A percentile compares a stretch with the other conserved stretches of the same genome.
phyloP scores from a whole-genome alignment of 345 rosid species.

The Corchorus olitorius region DNA sequence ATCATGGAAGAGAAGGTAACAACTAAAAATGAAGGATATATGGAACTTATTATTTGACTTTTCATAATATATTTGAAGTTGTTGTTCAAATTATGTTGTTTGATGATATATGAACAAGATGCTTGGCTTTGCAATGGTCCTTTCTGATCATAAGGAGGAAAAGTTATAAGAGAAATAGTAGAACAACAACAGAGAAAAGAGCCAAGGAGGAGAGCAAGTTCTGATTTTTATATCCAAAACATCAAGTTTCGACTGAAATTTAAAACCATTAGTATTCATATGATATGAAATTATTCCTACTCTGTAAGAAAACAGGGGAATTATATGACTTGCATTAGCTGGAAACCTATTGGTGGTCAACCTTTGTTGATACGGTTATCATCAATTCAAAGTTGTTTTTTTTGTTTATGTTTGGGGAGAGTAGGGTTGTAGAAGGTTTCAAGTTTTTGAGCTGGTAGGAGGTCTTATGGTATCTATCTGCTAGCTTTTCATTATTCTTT shows the following conservation, averaged over 20 bases:
- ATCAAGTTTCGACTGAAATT: not conserved
- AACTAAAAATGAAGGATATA: not conserved
- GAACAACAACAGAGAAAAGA: not conserved
- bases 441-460: not conserved
- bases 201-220: not conserved
- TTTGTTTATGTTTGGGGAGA: not conserved
- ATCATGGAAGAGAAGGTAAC: conserved; percentile 18
- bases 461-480: not conserved
- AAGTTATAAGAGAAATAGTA: not conserved
- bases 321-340: not conserved
- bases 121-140: not conserved
- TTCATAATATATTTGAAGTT: conserved; percentile 10
- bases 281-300: not conserved
- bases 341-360: not conserved
- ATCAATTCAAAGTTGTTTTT: not conserved
- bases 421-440: not conserved
- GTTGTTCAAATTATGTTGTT: not conserved
- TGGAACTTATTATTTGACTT: not conserved
- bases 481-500: not conserved
- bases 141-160: no score
- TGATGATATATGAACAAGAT: not conserved
- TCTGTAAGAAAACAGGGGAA: not conserved
- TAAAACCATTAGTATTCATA: not conserved
- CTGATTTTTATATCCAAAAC: not conserved
- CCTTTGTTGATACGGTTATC: not conserved